phyloP scores from a whole-genome alignment of 345 rosid genomes.

The Noccaea caerulescens region DNA sequence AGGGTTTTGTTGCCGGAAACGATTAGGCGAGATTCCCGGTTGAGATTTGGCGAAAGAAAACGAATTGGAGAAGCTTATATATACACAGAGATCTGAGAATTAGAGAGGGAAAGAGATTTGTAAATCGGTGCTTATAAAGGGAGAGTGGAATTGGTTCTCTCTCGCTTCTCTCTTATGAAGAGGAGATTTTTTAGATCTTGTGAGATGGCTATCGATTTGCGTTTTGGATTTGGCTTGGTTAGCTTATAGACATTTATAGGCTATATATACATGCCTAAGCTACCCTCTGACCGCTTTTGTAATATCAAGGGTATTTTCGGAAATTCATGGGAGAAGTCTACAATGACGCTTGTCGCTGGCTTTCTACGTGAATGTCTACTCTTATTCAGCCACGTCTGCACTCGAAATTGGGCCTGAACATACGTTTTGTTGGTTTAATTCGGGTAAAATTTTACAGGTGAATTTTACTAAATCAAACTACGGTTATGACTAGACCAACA shows the following conservation, averaged over 20 bases:
- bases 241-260: background rate
- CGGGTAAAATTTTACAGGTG: too few relatives aligned
- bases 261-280: constrained; percentile 5
- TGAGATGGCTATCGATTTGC: constrained; percentile 14
- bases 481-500: background rate
- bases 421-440: too few relatives aligned
- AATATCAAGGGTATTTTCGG: background rate
- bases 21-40: background rate
- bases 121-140: constrained; percentile 37
- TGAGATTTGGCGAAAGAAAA: background rate
- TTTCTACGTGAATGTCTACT: constrained; percentile 22
- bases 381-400: background rate
- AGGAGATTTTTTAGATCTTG: constrained; percentile 39
- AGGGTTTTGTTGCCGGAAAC: constrained; percentile 30
- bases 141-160: constrained; percentile 20
- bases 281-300: constrained; percentile 27
- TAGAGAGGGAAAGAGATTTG: constrained; percentile 36
- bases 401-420: too few relatives aligned
- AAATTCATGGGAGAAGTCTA: background rate
- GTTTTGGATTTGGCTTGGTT: background rate
- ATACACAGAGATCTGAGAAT: constrained; percentile 28
- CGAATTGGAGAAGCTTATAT: background rate
- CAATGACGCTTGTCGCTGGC: background rate
- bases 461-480: background rate
- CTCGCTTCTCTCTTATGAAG: constrained; percentile 35